Conservation (phyloP, 176 grass and related monocot genomes). For the Ampelocalamus luodianensis region DNA sequence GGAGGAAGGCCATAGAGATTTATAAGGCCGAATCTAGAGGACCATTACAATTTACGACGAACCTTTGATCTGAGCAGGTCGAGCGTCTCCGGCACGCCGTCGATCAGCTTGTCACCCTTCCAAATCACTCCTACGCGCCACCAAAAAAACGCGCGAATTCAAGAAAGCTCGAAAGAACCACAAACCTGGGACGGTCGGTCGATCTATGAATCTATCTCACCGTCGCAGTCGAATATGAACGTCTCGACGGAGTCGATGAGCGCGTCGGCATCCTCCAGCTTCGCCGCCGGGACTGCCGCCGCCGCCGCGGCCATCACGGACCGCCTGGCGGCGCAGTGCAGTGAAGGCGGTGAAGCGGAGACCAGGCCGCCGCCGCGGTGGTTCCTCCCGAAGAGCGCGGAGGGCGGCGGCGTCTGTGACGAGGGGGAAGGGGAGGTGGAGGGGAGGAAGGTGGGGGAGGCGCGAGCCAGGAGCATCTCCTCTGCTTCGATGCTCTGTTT, state of each 20-base stretch:
- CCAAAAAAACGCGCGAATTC: not conserved
- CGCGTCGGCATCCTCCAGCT: constrained; percentile 74
- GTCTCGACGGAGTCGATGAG: constrained; percentile 96
- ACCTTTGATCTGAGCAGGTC: constrained; percentile 91
- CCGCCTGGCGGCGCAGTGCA: constrained; percentile 24
- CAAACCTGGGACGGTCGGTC: not conserved
- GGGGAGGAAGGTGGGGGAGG: constrained; percentile 47
- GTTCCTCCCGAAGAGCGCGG: not conserved
- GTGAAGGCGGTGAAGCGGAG: not conserved
- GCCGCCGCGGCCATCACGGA: constrained; percentile 44
- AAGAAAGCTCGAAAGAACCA: not conserved
- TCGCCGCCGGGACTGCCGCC: constrained; percentile 37
- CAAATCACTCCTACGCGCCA: constrained; percentile 76
- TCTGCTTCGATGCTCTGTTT: not conserved
- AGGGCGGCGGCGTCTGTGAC: constrained; percentile 29
- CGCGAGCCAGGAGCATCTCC: constrained; percentile 55
- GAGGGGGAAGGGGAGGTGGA: constrained; percentile 32
- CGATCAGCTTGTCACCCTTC: constrained; percentile 97
- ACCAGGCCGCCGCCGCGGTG: not conserved
- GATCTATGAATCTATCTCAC: constrained; percentile 30
- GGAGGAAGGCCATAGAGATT: not conserved
- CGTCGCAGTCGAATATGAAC: constrained; percentile 95
- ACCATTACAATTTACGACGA: not conserved
- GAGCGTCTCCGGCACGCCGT: constrained; percentile 83
- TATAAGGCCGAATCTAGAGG: not conserved